Percentiles rank a stretch among this genome's conserved stretches.
phyloP scores from a whole-genome alignment of 306 rosid genomes.

The Corylus heterophylla region DNA sequence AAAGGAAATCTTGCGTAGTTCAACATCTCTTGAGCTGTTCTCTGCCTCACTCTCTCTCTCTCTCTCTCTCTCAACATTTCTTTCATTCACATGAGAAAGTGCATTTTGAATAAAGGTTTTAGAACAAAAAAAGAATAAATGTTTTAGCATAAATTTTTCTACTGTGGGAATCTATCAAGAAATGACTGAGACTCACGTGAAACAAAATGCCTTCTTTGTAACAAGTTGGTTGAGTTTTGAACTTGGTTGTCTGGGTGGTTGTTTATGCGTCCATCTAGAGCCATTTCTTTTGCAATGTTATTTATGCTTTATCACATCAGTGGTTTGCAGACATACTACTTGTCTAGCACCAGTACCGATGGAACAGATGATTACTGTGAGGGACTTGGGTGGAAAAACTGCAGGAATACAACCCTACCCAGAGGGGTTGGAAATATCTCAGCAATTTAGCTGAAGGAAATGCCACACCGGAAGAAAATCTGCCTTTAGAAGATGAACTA shows the following conservation, averaged over 20 bases:
- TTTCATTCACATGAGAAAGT: not conserved
- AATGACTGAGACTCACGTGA: not conserved
- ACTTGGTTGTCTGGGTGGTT: constrained; percentile 9
- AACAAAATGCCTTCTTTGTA: not conserved
- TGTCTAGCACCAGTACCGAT: constrained; percentile 64
- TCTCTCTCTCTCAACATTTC: too few species aligned
- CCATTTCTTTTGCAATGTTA: constrained; percentile 22
- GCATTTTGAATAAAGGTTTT: not conserved
- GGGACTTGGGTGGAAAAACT: constrained; percentile 77
- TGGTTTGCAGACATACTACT: constrained; percentile 82
- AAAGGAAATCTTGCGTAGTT: too few species aligned
- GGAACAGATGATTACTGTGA: constrained; percentile 80
- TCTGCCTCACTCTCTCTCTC: too few species aligned
- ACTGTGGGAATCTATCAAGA: not conserved
- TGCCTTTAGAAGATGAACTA: constrained; percentile 59
- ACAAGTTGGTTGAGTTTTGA: not conserved
- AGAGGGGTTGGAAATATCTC: constrained; percentile 72
- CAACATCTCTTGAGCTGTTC: too few species aligned
- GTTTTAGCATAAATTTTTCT: not conserved
- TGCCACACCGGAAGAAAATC: constrained; percentile 41
- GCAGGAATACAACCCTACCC: constrained; percentile 72
- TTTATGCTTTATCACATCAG: constrained; percentile 42
- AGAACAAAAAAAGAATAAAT: too few species aligned
- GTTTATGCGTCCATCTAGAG: constrained; percentile 15
- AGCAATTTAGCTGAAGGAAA: constrained; percentile 64